Percentiles rank a stretch among this genome's conserved stretches.
Evolutionary conservation across 169 alveolate genomes (phyloP).

Genomic region (Blepharisma undulans): DNA sequence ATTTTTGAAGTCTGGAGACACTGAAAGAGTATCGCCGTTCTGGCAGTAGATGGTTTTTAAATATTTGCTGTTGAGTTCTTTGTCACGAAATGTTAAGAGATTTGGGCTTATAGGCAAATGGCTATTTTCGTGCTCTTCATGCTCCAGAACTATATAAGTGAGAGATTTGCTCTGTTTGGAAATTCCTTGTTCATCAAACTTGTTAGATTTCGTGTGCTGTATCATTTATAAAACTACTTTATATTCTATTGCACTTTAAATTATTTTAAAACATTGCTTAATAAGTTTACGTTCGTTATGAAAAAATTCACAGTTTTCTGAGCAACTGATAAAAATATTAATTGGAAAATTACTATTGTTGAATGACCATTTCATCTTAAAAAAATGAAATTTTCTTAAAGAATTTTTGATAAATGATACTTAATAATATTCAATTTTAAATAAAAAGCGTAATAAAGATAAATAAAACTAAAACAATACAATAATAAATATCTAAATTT

Average conservation of each 20-base stretch:
- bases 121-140: not conserved
- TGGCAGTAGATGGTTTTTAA: not conserved
- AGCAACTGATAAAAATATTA: not conserved
- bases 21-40: not conserved
- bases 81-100: not conserved
- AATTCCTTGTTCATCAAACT: not conserved
- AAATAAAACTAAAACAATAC: too few species aligned
- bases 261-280: not conserved
- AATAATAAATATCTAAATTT: too few species aligned
- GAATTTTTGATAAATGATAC: not conserved
- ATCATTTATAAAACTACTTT: not conserved
- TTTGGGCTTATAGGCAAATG: not conserved
- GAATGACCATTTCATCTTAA: too few species aligned
- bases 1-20: conserved; percentile 2
- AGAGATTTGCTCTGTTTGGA: not conserved
- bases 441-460: too few species aligned
- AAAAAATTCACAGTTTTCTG: not conserved
- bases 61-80: not conserved
- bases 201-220: not conserved
- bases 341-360: not conserved
- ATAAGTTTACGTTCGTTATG: not conserved
- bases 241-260: not conserved
- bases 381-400: too few species aligned
- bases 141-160: not conserved
- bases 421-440: not conserved